A percentile compares a stretch with the other conserved stretches of the same genome.
These are phyloP conservation scores for Aspergillus carlsbadensis DNA, from an alignment of 495 filamentous ascomycete genomes.

Conservation along the genomic window DNA sequence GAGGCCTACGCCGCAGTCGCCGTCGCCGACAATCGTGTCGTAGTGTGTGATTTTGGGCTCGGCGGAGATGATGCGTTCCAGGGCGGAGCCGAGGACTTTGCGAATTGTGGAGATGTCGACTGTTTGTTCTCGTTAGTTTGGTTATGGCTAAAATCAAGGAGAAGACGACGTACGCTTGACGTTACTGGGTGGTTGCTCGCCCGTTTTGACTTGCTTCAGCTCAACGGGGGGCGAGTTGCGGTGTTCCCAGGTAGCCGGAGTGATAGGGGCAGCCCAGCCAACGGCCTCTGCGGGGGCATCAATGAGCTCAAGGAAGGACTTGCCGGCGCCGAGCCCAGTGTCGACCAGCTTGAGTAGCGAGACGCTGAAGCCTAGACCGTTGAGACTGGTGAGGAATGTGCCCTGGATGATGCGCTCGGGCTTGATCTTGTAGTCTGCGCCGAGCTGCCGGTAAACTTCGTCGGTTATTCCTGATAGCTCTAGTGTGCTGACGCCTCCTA, in stretches of 20 bases:
- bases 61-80: slow-evolving; percentile 68
- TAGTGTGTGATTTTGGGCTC: slow-evolving; percentile 85
- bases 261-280: slow-evolving; percentile 79
- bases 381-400: slow-evolving; percentile 79
- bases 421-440: slow-evolving; percentile 63
- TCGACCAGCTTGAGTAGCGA: slow-evolving; percentile 78
- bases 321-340: slow-evolving; percentile 71
- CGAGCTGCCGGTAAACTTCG: slow-evolving; percentile 82
- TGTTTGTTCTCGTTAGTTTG: slow-evolving; percentile 28
- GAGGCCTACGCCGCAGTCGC: slow-evolving; percentile 89
- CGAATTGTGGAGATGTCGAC: slow-evolving; percentile 61
- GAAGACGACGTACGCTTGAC: slow-evolving; percentile 52
- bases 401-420: slow-evolving; percentile 63
- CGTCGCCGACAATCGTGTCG: slow-evolving; percentile 92
- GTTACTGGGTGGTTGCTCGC: slow-evolving; percentile 62
- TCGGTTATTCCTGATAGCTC: slow-evolving; percentile 86
- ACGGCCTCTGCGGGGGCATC: slow-evolving; percentile 82
- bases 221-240: slow-evolving; percentile 37
- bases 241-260: slow-evolving; percentile 53
- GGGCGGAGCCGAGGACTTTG: slow-evolving; percentile 60
- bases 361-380: slow-evolving; percentile 90
- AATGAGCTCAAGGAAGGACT: slow-evolving; percentile 80
- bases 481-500: slow-evolving; percentile 86
- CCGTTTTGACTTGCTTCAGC: slow-evolving; percentile 55
- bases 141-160: neutral